These are phyloP conservation scores for Halophytophthora polymorphica DNA, from an alignment of 352 stramenopile genomes.

Conservation along the genomic window DNA sequence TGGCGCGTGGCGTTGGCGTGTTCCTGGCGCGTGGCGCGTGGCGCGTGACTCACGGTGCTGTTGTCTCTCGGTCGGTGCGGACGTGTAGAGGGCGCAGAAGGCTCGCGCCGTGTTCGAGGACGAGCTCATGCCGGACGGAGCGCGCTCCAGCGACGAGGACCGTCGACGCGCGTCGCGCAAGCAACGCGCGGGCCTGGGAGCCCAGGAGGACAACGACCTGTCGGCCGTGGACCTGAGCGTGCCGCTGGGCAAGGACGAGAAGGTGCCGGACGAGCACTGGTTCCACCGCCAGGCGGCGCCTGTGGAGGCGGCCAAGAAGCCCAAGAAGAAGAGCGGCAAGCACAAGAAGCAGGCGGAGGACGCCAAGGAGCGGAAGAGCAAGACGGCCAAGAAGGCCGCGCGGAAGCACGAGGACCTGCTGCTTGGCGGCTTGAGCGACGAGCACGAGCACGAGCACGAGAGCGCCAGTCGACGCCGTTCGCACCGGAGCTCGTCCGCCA, in stretches of 20 bases:
- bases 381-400: constrained; percentile 28
- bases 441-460: constrained; percentile 29
- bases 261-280: constrained; percentile 79
- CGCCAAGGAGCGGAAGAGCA: constrained; percentile 42
- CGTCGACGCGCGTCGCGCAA: constrained; percentile 47
- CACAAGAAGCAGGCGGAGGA: constrained; percentile 40
- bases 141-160: constrained; percentile 69
- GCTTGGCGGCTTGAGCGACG: constrained; percentile 43
- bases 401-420: constrained; percentile 28
- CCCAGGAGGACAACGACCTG: constrained; percentile 58
- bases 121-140: constrained; percentile 77
- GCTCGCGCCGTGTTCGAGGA: constrained; percentile 60
- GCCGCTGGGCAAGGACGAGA: constrained; percentile 71
- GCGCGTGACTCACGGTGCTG: not conserved
- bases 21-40: too few relatives aligned
- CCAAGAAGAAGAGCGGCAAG: constrained; percentile 59
- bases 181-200: constrained; percentile 28
- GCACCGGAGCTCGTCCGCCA: constrained; percentile 26
- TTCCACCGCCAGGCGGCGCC: constrained; percentile 54
- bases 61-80: not conserved
- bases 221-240: constrained; percentile 75
- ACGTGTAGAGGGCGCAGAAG: constrained; percentile 43
- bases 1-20: too few relatives aligned
- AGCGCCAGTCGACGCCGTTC: constrained; percentile 18
- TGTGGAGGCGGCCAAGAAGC: constrained; percentile 53